Evolutionary conservation across 78 protist species (phyloP).

Genomic region (Ministeria vibrans): DNA sequence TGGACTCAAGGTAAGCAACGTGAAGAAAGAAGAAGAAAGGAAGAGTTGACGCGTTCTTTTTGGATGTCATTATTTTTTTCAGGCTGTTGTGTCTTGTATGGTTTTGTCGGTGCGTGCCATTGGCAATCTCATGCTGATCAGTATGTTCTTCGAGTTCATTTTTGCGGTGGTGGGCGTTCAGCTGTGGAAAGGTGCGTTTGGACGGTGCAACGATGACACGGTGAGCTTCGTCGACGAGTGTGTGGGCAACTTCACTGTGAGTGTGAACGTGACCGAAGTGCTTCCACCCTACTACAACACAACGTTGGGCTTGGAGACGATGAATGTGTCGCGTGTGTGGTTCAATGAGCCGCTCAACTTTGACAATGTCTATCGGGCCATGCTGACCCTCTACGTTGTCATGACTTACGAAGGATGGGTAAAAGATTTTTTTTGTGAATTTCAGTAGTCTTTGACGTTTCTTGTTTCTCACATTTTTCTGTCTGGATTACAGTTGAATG

Average conservation of each 20-base stretch:
- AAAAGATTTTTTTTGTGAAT: not conserved
- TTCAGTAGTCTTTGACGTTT: not conserved
- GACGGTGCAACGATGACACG: conserved; percentile 24
- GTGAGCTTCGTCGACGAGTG: not conserved
- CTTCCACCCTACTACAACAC: not conserved
- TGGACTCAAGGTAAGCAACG: conserved; percentile 16
- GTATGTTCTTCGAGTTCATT: not conserved
- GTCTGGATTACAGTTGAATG: not conserved
- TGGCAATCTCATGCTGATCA: not conserved
- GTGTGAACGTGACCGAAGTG: not conserved
- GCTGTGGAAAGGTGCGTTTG: conserved; percentile 1
- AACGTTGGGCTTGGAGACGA: not conserved
- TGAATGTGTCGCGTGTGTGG: conserved; percentile 8
- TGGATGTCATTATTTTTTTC: no score
- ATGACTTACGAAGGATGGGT: conserved; percentile 16
- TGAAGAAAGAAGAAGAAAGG: no score
- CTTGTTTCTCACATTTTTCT: no score
- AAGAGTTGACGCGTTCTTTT: no score
- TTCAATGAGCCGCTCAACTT: not conserved
- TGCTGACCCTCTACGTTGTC: conserved; percentile 16
- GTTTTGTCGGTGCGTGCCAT: not conserved
- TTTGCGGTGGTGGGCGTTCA: conserved; percentile 39
- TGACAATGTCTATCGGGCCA: not conserved
- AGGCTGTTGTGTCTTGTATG: conserved; percentile 16
- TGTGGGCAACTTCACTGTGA: not conserved